Evolutionary conservation across 306 rosid genomes (phyloP).

Genomic region (Elaeagnus macrophylla): DNA sequence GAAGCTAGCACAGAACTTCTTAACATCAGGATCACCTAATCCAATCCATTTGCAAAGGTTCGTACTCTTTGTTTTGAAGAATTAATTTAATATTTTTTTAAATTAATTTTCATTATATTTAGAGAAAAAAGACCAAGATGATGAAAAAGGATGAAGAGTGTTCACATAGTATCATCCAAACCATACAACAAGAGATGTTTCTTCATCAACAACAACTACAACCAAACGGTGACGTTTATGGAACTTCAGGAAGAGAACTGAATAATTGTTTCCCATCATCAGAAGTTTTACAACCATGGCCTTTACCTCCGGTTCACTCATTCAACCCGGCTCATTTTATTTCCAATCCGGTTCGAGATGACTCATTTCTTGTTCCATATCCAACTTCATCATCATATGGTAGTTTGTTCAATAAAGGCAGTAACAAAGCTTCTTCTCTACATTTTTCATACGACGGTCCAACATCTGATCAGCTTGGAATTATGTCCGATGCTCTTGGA

Average conservation of each 20-base stretch:
- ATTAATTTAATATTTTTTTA: too few relatives aligned
- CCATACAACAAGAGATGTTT: conserved; percentile 51
- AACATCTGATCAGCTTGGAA: conserved; percentile 56
- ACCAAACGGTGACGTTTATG: conserved; percentile 9
- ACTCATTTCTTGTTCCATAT: conserved; percentile 39
- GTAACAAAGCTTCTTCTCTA: conserved; percentile 38
- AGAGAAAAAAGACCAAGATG: conserved; percentile 25
- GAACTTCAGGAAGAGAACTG: conserved; percentile 29
- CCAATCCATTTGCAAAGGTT: too few relatives aligned
- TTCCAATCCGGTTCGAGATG: conserved; percentile 31
- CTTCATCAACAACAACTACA: conserved; percentile 44
- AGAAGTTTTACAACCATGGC: conserved; percentile 57
- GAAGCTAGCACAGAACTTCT: too few relatives aligned
- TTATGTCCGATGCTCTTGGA: conserved; percentile 63
- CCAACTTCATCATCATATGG: conserved; percentile 36
- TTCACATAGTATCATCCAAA: conserved; percentile 43
- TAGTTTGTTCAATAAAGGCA: conserved; percentile 34
- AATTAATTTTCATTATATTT: too few relatives aligned
- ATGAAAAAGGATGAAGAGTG: conserved; percentile 56
- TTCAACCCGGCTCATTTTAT: conserved; percentile 39
- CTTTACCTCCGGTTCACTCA: conserved; percentile 49
- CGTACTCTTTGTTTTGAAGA: too few relatives aligned
- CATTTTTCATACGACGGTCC: conserved; percentile 69
- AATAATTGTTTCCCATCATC: conserved; percentile 49
- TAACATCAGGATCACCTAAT: too few relatives aligned